Percentiles rank a stretch among this genome's conserved stretches.
Evolutionary conservation across 108 stramenopile genomes (phyloP).

Genomic region (Epipyxis sp.): DNA sequence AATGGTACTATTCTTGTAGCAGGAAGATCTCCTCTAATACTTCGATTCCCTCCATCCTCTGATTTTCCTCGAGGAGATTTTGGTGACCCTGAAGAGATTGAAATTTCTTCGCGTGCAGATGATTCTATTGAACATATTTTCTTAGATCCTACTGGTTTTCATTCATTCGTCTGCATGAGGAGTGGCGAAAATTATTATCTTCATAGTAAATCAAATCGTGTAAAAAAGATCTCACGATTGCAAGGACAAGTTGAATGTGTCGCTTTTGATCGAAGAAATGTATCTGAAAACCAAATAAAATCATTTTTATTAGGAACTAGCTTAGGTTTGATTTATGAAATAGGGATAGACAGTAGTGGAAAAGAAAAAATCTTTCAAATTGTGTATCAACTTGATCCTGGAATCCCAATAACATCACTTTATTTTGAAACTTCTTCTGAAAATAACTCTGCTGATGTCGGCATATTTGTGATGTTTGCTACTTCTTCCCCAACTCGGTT

Average conservation of each 20-base stretch:
- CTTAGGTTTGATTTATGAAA: background rate
- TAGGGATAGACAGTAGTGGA: background rate
- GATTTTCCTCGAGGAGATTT: no score
- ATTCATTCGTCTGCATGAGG: background rate
- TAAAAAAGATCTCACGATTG: background rate
- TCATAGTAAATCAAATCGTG: background rate
- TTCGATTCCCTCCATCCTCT: no score
- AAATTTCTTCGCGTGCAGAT: background rate
- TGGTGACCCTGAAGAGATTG: background rate
- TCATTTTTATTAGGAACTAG: background rate
- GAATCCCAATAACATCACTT: background rate
- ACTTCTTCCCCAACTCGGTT: constrained; percentile 13
- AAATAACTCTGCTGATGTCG: background rate
- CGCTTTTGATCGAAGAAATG: background rate
- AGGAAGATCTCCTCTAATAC: no score
- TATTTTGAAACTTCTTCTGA: constrained; percentile 5
- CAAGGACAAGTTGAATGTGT: constrained; percentile 10
- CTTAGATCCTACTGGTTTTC: background rate
- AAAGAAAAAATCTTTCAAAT: constrained; percentile 17
- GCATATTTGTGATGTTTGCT: background rate
- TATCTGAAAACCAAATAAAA: background rate
- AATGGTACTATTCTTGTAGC: no score
- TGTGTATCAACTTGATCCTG: constrained; percentile 1
- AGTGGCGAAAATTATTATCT: constrained; percentile 21
- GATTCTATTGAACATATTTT: background rate